Conservation (phyloP, 2,329 filamentous ascomycete genomes). For the Ascochyta koolunga region DNA sequence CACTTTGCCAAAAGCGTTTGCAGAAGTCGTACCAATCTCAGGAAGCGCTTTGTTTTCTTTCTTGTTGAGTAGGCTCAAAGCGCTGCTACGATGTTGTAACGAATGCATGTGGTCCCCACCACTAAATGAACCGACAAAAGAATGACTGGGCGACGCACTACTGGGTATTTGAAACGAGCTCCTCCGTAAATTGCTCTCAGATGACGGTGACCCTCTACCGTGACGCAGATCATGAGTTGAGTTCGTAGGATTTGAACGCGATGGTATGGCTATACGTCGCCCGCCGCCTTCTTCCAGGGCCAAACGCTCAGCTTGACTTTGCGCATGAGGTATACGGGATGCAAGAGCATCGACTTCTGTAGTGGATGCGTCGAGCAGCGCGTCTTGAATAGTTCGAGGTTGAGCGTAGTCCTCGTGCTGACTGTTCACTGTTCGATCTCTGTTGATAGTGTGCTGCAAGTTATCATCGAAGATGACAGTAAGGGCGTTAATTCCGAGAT, state of each 20-base stretch:
- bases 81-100: slow-evolving; percentile 59
- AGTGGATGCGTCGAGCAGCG: slow-evolving; percentile 87
- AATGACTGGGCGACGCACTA: slow-evolving; percentile 32
- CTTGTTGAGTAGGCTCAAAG: slow-evolving; percentile 65
- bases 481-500: slow-evolving; percentile 78
- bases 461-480: slow-evolving; percentile 91
- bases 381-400: slow-evolving; percentile 85
- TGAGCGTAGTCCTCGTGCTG: slow-evolving; percentile 41
- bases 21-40: slow-evolving; percentile 68
- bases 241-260: slow-evolving; percentile 25
- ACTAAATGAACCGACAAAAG: slow-evolving; percentile 40
- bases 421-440: slow-evolving; percentile 39
- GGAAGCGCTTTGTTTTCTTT: slow-evolving; percentile 66
- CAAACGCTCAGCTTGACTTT: slow-evolving; percentile 49
- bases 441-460: slow-evolving; percentile 54
- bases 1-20: slow-evolving; percentile 69
- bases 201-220: slow-evolving; percentile 32
- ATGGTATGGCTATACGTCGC: slow-evolving; percentile 31
- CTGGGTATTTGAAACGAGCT: slow-evolving; percentile 39
- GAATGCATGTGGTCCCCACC: slow-evolving; percentile 42
- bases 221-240: slow-evolving; percentile 23
- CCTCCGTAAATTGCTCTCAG: slow-evolving; percentile 45
- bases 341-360: slow-evolving; percentile 75
- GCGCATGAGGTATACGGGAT: slow-evolving; percentile 47
- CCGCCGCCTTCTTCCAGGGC: slow-evolving; percentile 31